Evolutionary conservation across 345 rosid genomes (phyloP).

Genomic region (Mangifera indica): DNA sequence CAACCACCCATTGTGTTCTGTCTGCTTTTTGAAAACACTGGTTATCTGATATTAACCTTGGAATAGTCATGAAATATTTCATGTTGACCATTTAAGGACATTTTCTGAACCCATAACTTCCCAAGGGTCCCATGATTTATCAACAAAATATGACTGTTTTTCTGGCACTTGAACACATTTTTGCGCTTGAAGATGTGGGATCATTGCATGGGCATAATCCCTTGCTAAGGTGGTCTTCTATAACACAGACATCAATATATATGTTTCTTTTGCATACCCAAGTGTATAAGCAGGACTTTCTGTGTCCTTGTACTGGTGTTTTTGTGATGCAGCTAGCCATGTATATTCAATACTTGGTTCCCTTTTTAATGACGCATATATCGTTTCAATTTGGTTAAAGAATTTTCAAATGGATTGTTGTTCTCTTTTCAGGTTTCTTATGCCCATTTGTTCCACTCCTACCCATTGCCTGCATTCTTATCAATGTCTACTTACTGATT

Average conservation of each 20-base stretch:
- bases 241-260: background rate
- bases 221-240: no score
- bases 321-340: background rate
- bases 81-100: background rate
- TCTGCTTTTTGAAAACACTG: background rate
- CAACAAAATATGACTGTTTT: background rate
- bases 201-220: background rate
- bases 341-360: background rate
- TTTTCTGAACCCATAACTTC: background rate
- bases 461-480: constrained; percentile 76
- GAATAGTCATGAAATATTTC: background rate
- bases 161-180: background rate
- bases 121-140: no score
- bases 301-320: background rate
- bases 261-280: background rate
- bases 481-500: constrained; percentile 83
- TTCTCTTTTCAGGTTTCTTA: constrained; percentile 58
- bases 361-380: background rate
- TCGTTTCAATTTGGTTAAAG: background rate
- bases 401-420: background rate
- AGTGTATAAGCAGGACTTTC: background rate
- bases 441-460: constrained; percentile 97
- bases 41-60: background rate
- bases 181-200: background rate
- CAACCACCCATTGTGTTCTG: background rate